These are phyloP conservation scores for Cerioporus squamosus DNA, from an alignment of 1,284 basidiomycete species.

Conservation along the genomic window DNA sequence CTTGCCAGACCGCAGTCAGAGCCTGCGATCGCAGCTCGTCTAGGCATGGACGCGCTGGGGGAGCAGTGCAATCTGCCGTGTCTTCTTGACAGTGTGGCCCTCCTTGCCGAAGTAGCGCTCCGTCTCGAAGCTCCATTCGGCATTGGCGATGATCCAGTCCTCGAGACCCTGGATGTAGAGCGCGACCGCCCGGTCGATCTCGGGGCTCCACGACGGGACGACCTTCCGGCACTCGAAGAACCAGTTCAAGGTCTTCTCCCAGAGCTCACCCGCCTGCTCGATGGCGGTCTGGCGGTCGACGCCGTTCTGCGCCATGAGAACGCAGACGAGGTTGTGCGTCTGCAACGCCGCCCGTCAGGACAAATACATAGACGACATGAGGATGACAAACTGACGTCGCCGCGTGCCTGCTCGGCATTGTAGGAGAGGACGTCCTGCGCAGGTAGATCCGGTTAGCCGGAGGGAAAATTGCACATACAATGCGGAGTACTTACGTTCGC, in stretches of 20 bases:
- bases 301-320: constrained; percentile 48
- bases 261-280: constrained; percentile 93
- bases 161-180: constrained; percentile 44
- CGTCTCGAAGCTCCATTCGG: constrained; percentile 47
- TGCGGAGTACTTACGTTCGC: constrained; percentile 40
- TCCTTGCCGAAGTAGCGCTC: constrained; percentile 45
- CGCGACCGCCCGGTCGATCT: constrained; percentile 36
- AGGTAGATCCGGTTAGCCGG: constrained; percentile 8
- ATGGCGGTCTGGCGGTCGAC: constrained; percentile 74
- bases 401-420: constrained; percentile 46
- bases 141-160: constrained; percentile 48
- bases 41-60: constrained; percentile 18
- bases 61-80: constrained; percentile 27
- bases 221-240: constrained; percentile 25
- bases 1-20: constrained; percentile 6
- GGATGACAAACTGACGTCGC: constrained; percentile 36
- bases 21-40: constrained; percentile 5
- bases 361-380: background rate
- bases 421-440: constrained; percentile 46
- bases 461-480: background rate
- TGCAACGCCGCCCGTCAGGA: constrained; percentile 24
- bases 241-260: constrained; percentile 66
- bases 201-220: constrained; percentile 39
- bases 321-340: constrained; percentile 45
- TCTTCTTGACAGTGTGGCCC: constrained; percentile 36